A percentile compares a stretch with the other conserved stretches of the same genome.
Evolutionary conservation across 2,329 filamentous ascomycete genomes (phyloP).

Genomic region (Colletotrichum chlorophyti): DNA sequence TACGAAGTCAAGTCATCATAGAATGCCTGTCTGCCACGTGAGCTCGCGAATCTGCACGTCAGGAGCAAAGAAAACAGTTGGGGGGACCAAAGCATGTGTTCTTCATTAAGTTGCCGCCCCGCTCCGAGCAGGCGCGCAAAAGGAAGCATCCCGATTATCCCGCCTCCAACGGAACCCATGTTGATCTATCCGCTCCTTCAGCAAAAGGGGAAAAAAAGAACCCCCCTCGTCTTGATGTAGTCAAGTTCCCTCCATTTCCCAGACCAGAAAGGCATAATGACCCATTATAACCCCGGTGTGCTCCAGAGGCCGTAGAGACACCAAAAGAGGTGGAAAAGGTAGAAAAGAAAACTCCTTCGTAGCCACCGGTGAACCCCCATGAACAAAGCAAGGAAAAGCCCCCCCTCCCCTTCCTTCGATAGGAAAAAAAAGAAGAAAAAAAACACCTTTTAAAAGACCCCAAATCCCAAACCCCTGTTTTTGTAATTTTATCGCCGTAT

Average conservation of each 20-base stretch:
- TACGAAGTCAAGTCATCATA: too few species aligned
- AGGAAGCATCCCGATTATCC: conserved; percentile 8
- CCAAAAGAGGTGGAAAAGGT: conserved; percentile 5
- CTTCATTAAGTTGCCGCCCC: conserved; percentile 21
- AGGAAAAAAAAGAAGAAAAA: neutral
- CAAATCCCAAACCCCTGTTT: conserved; percentile 22
- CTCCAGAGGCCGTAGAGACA: neutral
- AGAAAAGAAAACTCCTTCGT: conserved; percentile 16
- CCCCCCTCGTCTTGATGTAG: conserved; percentile 14
- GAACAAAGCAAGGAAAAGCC: conserved; percentile 1
- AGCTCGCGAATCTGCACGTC: too few species aligned
- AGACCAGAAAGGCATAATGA: conserved; percentile 1
- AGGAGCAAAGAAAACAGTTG: neutral
- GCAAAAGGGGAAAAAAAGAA: too few species aligned
- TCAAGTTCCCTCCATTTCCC: conserved; percentile 21
- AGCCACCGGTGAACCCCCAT: conserved; percentile 5
- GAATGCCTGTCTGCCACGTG: too few species aligned
- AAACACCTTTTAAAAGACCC: conserved; percentile 20
- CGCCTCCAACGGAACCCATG: conserved; percentile 9
- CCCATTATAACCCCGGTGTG: conserved; percentile 15
- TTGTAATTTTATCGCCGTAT: conserved; percentile 28
- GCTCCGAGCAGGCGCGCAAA: conserved; percentile 18
- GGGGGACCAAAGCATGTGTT: conserved; percentile 13
- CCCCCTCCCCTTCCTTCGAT: neutral
- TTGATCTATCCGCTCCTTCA: conserved; percentile 17